phyloP scores from a whole-genome alignment of 2,329 filamentous ascomycete genomes.

The Elsinoe perseae region DNA sequence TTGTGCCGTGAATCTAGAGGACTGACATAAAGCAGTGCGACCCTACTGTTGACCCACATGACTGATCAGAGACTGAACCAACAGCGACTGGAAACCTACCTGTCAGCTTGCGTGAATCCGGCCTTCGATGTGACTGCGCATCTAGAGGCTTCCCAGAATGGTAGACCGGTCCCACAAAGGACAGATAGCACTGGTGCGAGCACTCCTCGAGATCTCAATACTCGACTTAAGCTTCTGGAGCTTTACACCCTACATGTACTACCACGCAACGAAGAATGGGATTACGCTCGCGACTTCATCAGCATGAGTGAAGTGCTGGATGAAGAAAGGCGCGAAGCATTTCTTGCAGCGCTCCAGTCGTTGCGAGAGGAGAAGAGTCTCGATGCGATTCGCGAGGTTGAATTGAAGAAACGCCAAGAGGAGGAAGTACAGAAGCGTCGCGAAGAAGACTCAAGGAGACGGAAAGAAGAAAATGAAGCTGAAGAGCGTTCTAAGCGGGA shows the following conservation, averaged over 20 bases:
- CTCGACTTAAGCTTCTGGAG: slow-evolving; percentile 85
- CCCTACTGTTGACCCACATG: slow-evolving; percentile 82
- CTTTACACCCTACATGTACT: slow-evolving; percentile 92
- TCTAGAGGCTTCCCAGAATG: slow-evolving; percentile 42
- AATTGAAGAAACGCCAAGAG: slow-evolving; percentile 55
- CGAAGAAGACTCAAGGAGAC: slow-evolving; percentile 32
- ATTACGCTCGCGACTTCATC: slow-evolving; percentile 89
- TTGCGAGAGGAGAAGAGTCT: slow-evolving; percentile 76
- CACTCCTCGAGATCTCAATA: slow-evolving; percentile 75
- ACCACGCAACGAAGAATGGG: slow-evolving; percentile 91
- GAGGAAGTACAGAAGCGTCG: slow-evolving; percentile 41
- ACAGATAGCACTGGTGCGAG: slow-evolving; percentile 44
- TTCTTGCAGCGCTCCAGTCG: slow-evolving; percentile 75
- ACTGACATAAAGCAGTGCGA: slow-evolving; percentile 54
- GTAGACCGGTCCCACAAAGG: slow-evolving; percentile 21
- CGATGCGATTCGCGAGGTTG: slow-evolving; percentile 55
- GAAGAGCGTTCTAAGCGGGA: slow-evolving; percentile 36
- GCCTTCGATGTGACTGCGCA: slow-evolving; percentile 62
- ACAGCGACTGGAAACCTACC: slow-evolving; percentile 76
- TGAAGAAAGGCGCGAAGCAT: slow-evolving; percentile 82
- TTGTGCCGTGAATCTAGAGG: not conserved
- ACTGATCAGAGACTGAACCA: slow-evolving; percentile 78
- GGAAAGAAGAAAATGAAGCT: slow-evolving; percentile 32
- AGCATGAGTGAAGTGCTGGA: slow-evolving; percentile 77
- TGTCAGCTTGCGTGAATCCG: slow-evolving; percentile 67